Conservation (phyloP, 169 alveolate genomes). For the Plasmodium ovale region DNA sequence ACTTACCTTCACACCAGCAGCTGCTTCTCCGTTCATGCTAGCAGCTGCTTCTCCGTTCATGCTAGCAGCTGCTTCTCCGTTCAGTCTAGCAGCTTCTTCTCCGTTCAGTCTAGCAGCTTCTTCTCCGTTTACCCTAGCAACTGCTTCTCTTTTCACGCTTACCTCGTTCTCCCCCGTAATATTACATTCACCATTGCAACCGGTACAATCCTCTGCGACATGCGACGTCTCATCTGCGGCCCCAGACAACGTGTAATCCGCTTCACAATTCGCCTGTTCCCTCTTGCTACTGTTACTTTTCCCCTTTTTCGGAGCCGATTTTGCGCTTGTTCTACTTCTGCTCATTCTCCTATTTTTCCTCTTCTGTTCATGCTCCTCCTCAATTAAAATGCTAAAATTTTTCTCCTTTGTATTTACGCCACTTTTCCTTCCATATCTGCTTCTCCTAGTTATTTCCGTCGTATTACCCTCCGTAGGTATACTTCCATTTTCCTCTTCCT, state of each 20-base stretch:
- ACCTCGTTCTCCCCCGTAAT: too few relatives aligned
- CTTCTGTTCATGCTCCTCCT: constrained; percentile 28
- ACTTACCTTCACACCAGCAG: neutral
- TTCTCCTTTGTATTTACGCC: constrained; percentile 40
- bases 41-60: neutral
- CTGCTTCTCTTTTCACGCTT: too few relatives aligned
- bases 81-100: neutral
- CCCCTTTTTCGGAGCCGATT: constrained; percentile 15
- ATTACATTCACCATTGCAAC: too few relatives aligned
- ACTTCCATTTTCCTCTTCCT: neutral
- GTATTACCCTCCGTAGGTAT: neutral
- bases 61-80: neutral
- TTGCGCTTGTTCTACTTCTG: constrained; percentile 1
- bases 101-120: neutral
- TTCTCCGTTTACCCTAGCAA: neutral
- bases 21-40: neutral
- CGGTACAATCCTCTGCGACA: neutral
- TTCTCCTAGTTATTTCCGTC: constrained; percentile 15
- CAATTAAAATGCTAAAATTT: constrained; percentile 18
- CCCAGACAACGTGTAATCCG: neutral
- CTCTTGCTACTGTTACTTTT: neutral
- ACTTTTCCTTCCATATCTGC: constrained; percentile 44
- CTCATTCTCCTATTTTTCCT: constrained; percentile 9
- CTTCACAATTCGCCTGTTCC: neutral
- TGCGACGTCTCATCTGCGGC: neutral